Base-by-base conservation (phyloP, 2,329 filamentous ascomycete species). In the Sporothrix dimorphospora region DNA sequence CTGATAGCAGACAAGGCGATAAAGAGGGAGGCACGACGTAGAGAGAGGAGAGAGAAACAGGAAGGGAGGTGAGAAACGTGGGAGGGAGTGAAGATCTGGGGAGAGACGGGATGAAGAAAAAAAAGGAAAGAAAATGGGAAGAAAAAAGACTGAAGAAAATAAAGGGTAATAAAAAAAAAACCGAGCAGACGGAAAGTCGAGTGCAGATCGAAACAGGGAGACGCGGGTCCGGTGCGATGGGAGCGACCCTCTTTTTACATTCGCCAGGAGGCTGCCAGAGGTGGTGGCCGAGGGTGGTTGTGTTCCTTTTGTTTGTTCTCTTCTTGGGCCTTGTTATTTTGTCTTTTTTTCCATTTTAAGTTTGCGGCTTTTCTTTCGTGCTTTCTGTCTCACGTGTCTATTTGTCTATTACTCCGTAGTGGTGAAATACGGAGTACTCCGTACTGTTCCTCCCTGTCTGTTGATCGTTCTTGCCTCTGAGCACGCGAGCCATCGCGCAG, bases 161-260 rank as follows among this genome's bases (percentile, higher is more conserved):
- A 49, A 47, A 51, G 55, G 11, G 8, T 11, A 47, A 9, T 42
- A 21, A 12, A 21, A 63, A 59, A 61, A 40, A 34, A 63, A 40
- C n/a, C n/a, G n/a, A n/a, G n/a, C 57, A 63, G 57, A 59, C 55
- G 30, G 19, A 38, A 40, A 40, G 30, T 21, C 34, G 40, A 66
- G 42, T 49, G 63, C 63, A 42, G 67, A 69, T 69, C 51, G 38
- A 69, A 69, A 69, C 49, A 45, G 51, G 38, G 8, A 59, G 30
- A 47, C 55, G 30, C 61, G 24, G 27, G 65, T 38, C 45, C 45
- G 45, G 63, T 51, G 45, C 45, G 16, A 38, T 21, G 45, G 42
- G 45, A 34, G 45, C n/a, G 34, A 69, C 34, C 38, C 49, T 69
- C 45, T 57, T 69, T 57, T 69, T 53, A 24, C 30, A 42, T 57